phyloP scores from a whole-genome alignment of 75 land plant genomes.

The Gnetum montanum region DNA sequence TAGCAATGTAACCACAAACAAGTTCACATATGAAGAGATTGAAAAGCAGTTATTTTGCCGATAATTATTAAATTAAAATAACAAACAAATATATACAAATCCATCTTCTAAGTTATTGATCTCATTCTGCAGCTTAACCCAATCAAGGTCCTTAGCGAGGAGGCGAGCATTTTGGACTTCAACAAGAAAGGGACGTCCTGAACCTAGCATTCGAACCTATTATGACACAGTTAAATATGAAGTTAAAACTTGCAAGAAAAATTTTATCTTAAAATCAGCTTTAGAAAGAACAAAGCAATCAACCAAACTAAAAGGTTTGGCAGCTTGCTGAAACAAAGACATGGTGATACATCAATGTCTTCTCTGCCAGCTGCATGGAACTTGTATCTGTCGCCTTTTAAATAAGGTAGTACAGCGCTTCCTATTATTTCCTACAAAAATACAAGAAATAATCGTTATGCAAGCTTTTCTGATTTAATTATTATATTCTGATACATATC shows the following conservation, averaged over 20 bases:
- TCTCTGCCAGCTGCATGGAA: constrained; percentile 99
- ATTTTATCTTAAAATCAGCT: neutral
- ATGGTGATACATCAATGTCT: constrained; percentile 79
- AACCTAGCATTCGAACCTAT: constrained; percentile 98
- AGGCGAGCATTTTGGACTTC: constrained; percentile 86
- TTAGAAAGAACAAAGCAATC: no score
- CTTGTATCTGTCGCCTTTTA: constrained; percentile 78
- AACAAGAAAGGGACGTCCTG: constrained; percentile 85
- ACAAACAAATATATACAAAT: no score
- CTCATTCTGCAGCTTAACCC: constrained; percentile 33
- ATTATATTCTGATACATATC: neutral
- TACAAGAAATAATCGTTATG: neutral
- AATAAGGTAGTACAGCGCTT: constrained; percentile 40
- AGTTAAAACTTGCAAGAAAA: neutral
- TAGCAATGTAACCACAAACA: neutral
- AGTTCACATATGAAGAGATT: neutral
- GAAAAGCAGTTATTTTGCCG: neutral
- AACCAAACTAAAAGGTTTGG: neutral
- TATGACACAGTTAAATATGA: constrained; percentile 2
- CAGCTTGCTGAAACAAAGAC: neutral
- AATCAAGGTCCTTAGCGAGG: constrained; percentile 22
- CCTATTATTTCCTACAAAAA: constrained; percentile 80
- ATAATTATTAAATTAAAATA: no score
- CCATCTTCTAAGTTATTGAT: constrained; percentile 54
- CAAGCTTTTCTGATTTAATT: neutral